Evolutionary conservation across 2,329 filamentous ascomycete species (phyloP).

Genomic region (Magnaporthiopsis incrustans): DNA sequence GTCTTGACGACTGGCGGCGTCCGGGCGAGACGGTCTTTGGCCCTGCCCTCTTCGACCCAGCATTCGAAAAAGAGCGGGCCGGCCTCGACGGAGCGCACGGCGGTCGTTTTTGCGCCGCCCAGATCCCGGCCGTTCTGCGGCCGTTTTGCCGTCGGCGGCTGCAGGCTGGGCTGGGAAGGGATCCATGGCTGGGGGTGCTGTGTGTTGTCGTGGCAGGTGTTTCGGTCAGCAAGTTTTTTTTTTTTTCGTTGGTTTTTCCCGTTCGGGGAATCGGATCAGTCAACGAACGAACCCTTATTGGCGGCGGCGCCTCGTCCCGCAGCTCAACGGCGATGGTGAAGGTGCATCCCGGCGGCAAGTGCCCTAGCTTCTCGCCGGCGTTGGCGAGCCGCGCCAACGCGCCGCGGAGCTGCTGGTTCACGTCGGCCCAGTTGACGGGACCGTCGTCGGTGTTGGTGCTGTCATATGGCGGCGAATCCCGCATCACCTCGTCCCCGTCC

Average conservation of each 20-base stretch:
- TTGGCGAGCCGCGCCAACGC: conserved; percentile 56
- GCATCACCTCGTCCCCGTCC: conserved; percentile 5
- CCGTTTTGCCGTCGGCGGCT: conserved; percentile 22
- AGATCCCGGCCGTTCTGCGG: conserved; percentile 21
- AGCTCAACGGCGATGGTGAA: conserved; percentile 73
- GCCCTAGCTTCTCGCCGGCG: conserved; percentile 46
- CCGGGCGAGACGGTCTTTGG: conserved; percentile 12
- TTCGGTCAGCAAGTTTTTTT: background rate
- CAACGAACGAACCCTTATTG: conserved; percentile 43
- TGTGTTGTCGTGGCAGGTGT: background rate
- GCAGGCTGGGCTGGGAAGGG: conserved; percentile 41
- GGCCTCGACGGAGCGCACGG: conserved; percentile 46
- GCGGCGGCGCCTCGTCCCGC: conserved; percentile 38
- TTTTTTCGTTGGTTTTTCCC: background rate
- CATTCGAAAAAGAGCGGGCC: conserved; percentile 58
- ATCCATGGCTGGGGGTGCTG: conserved; percentile 56
- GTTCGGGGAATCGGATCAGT: background rate
- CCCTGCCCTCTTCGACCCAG: conserved; percentile 52
- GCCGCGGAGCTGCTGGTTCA: conserved; percentile 66
- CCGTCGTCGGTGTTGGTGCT: conserved; percentile 1
- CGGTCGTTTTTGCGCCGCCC: conserved; percentile 33
- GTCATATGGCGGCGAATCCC: background rate
- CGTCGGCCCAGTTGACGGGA: conserved; percentile 44
- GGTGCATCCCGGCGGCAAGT: conserved; percentile 57
- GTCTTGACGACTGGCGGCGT: background rate